These are phyloP conservation scores for Fusarium sororula DNA, from an alignment of 2,329 filamentous ascomycete genomes.

Conservation along the genomic window DNA sequence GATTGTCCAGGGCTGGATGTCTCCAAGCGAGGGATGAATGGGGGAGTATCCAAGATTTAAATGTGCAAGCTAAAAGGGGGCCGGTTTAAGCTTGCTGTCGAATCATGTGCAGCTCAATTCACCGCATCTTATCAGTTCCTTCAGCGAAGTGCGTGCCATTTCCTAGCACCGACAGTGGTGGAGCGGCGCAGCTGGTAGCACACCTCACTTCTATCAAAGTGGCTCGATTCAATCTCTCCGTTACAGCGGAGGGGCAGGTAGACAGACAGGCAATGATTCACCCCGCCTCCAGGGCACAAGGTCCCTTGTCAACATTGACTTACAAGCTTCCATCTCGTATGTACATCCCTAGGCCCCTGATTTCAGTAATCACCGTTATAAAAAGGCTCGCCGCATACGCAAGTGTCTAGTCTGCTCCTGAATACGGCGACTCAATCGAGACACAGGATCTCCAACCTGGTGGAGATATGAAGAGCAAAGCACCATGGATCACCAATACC, in stretches of 20 bases:
- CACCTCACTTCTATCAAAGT: constrained; percentile 1
- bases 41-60: background rate
- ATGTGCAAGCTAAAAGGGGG: constrained; percentile 3
- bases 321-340: background rate
- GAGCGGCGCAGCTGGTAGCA: background rate
- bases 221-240: constrained; percentile 17
- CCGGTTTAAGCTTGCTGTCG: background rate
- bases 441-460: background rate
- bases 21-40: background rate
- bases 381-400: background rate
- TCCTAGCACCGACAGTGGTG: constrained; percentile 24
- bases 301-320: background rate
- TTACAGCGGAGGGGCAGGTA: background rate
- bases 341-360: background rate
- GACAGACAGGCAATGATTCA: background rate
- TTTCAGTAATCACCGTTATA: background rate
- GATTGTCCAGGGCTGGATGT: background rate
- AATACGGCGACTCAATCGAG: background rate
- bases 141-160: constrained; percentile 3
- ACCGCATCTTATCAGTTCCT: constrained; percentile 34
- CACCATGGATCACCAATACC: background rate
- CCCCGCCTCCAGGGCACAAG: constrained; percentile 1
- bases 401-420: background rate
- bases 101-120: constrained; percentile 32
- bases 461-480: background rate